Conservation (phyloP, 441 rosid genomes). For the Arabidopsis hybrid region DNA sequence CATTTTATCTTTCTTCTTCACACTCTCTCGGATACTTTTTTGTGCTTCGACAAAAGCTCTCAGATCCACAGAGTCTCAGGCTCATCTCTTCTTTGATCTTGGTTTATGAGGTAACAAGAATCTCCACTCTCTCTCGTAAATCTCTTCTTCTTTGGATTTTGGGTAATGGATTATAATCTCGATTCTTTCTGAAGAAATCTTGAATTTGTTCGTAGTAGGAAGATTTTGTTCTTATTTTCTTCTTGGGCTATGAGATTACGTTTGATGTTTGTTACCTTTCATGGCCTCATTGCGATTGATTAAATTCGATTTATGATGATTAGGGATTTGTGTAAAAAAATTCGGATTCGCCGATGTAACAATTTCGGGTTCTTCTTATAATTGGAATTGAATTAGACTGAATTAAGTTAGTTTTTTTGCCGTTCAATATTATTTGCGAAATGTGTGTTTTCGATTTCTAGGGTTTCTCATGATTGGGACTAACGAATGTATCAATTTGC, state of each 20-base stretch:
- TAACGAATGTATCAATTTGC: not conserved
- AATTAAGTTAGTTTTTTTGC: not conserved
- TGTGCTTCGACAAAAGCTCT: slow-evolving; percentile 16
- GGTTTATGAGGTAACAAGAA: slow-evolving; percentile 43
- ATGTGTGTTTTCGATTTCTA: slow-evolving; percentile 2
- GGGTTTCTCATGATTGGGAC: slow-evolving; percentile 4
- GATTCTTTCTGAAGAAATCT: not conserved
- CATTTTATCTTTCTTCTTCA: slow-evolving; percentile 10
- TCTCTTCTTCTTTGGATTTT: not conserved
- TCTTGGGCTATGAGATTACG: not conserved
- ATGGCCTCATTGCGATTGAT: not conserved
- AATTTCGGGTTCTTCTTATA: not conserved
- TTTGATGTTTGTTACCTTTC: not conserved
- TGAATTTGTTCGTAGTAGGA: not conserved
- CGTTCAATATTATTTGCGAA: not conserved
- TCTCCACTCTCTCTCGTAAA: not conserved
- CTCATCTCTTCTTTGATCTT: slow-evolving; percentile 40
- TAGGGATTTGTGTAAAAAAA: slow-evolving; percentile 21
- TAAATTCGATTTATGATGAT: not conserved
- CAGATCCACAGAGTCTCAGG: slow-evolving; percentile 35
- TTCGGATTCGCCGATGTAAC: slow-evolving; percentile 1
- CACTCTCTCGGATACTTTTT: slow-evolving; percentile 10
- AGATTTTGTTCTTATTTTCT: not conserved
- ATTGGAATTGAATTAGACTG: not conserved
- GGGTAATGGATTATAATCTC: not conserved